Evolutionary conservation across 2,329 filamentous ascomycete species (phyloP).

Genomic region (Claviceps paspali): DNA sequence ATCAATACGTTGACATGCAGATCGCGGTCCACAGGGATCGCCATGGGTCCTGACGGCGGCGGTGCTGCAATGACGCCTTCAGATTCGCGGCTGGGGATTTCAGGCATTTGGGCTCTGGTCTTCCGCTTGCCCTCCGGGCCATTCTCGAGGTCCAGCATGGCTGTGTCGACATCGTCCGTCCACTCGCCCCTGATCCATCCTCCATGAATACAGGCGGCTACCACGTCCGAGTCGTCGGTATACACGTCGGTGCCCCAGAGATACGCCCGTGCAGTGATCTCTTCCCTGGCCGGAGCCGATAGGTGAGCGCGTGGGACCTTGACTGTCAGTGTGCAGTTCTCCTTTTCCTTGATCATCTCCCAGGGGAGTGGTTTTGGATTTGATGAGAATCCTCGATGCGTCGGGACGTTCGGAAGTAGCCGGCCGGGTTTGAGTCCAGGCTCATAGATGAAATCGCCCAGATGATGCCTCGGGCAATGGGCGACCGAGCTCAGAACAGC

Average conservation of each 20-base stretch:
- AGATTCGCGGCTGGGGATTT: slow-evolving; percentile 20
- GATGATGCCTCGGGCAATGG: slow-evolving; percentile 57
- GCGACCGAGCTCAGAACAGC: slow-evolving; percentile 58
- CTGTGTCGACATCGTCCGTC: slow-evolving; percentile 59
- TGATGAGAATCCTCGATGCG: slow-evolving; percentile 30
- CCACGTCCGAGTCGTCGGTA: slow-evolving; percentile 85
- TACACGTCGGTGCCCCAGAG: slow-evolving; percentile 93
- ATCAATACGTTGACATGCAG: slow-evolving; percentile 78
- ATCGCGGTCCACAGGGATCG: slow-evolving; percentile 54
- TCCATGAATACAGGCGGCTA: slow-evolving; percentile 83
- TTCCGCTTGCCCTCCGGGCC: slow-evolving; percentile 17
- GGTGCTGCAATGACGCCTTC: slow-evolving; percentile 34
- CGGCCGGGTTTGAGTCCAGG: slow-evolving; percentile 44
- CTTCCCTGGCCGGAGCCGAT: slow-evolving; percentile 52
- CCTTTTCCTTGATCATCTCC: slow-evolving; percentile 54
- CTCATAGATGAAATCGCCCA: slow-evolving; percentile 74
- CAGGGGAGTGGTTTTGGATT: slow-evolving; percentile 60
- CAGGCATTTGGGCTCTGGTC: slow-evolving; percentile 14
- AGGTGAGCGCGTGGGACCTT: slow-evolving; percentile 74
- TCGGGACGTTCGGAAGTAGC: slow-evolving; percentile 24
- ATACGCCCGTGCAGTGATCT: slow-evolving; percentile 66
- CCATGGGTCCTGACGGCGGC: slow-evolving; percentile 44
- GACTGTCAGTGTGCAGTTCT: slow-evolving; percentile 83
- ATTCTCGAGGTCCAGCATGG: slow-evolving; percentile 44
- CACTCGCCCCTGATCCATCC: slow-evolving; percentile 88